A percentile compares a stretch with the other conserved stretches of the same genome.
These are phyloP conservation scores for Microdochium trichocladiopsis DNA, from an alignment of 2,329 filamentous ascomycete genomes.

Conservation along the genomic window DNA sequence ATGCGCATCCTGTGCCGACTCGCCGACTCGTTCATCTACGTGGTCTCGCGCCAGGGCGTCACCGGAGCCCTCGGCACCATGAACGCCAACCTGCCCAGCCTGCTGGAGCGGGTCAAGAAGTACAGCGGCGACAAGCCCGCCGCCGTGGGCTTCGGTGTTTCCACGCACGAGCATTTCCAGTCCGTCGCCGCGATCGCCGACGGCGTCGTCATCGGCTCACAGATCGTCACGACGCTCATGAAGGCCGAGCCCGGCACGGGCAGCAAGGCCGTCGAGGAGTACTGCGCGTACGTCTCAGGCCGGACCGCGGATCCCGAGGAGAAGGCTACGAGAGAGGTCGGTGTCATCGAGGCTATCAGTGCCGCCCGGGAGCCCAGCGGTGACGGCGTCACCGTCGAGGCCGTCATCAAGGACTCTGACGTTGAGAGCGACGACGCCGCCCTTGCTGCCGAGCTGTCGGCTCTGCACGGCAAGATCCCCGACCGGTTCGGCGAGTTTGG, in stretches of 20 bases:
- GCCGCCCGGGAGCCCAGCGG: slow-evolving; percentile 53
- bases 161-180: slow-evolving; percentile 87
- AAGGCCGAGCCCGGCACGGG: slow-evolving; percentile 60
- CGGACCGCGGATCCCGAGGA: slow-evolving; percentile 28
- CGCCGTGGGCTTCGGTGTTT: slow-evolving; percentile 93
- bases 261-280: slow-evolving; percentile 73
- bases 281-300: slow-evolving; percentile 64
- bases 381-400: slow-evolving; percentile 57
- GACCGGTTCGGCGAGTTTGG: slow-evolving; percentile 92
- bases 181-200: slow-evolving; percentile 80
- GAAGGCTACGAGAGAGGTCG: slow-evolving; percentile 54
- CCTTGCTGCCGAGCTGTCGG: slow-evolving; percentile 77
- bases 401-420: slow-evolving; percentile 45
- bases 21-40: slow-evolving; percentile 97
- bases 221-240: slow-evolving; percentile 79
- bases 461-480: slow-evolving; percentile 73
- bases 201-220: slow-evolving; percentile 92
- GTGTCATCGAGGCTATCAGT: slow-evolving; percentile 61
- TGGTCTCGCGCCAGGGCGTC: slow-evolving; percentile 94
- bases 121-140: slow-evolving; percentile 88
- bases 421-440: slow-evolving; percentile 36
- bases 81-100: slow-evolving; percentile 72
- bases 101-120: slow-evolving; percentile 80
- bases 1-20: slow-evolving; percentile 97
- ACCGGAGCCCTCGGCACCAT: slow-evolving; percentile 83